Percentiles rank a stretch among this genome's conserved stretches.
These are phyloP conservation scores for Urtica urens DNA, from an alignment of 306 rosid species.

Conservation along the genomic window DNA sequence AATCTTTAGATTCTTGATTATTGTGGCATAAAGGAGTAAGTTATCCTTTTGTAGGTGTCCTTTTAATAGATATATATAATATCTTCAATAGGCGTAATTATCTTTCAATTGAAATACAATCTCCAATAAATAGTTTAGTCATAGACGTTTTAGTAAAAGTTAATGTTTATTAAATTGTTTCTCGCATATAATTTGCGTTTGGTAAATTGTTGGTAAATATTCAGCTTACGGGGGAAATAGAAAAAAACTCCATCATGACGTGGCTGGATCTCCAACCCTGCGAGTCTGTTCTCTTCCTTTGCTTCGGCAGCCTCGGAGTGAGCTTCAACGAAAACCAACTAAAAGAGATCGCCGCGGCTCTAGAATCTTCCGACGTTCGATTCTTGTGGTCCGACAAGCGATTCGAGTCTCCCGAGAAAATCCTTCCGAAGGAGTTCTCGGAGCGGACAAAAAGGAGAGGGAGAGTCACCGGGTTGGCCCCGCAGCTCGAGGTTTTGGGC, in stretches of 20 bases:
- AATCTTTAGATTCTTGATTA: too few relatives aligned
- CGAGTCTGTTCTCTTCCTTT: constrained; percentile 37
- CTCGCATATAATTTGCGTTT: constrained; percentile 47
- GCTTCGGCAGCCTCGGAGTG: constrained; percentile 55
- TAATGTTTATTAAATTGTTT: too few relatives aligned
- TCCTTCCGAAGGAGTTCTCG: constrained; percentile 48
- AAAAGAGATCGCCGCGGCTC: constrained; percentile 44
- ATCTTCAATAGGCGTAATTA: too few relatives aligned
- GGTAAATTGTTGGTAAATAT: constrained; percentile 36
- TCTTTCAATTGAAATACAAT: too few relatives aligned
- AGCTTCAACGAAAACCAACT: constrained; percentile 36
- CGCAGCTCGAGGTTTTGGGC: constrained; percentile 38
- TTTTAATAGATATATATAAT: too few relatives aligned
- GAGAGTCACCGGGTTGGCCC: constrained; percentile 51
- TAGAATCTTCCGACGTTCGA: constrained; percentile 31
- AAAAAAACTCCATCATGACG: constrained; percentile 29
- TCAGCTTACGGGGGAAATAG: constrained; percentile 19
- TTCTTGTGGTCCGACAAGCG: constrained; percentile 46
- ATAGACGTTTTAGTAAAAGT: too few relatives aligned
- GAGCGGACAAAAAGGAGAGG: constrained; percentile 43
- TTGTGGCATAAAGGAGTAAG: too few relatives aligned
- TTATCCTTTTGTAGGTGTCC: too few relatives aligned
- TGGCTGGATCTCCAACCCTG: constrained; percentile 45
- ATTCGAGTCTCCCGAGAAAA: neutral
- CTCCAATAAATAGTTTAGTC: too few relatives aligned